A percentile compares a stretch with the other conserved stretches of the same genome.
These are phyloP conservation scores for Somion occarium DNA, from an alignment of 1,284 basidiomycete species.

Conservation along the genomic window DNA sequence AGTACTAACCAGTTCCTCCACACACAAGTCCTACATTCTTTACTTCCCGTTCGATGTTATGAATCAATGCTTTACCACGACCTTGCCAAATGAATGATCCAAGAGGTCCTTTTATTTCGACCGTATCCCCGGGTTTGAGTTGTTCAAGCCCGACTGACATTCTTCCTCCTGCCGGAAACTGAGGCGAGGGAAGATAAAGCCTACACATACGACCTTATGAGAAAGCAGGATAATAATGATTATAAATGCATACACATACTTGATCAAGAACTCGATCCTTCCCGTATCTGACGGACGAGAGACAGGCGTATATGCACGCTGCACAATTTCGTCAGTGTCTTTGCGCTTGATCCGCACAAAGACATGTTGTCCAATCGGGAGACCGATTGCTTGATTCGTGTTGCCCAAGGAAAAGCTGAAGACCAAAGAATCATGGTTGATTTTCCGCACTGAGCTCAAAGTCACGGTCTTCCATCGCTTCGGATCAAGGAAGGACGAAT, in stretches of 20 bases:
- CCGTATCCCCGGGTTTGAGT: slow-evolving; percentile 42
- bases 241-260: no score
- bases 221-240: no score
- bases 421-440: slow-evolving; percentile 46
- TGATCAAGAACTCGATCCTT: slow-evolving; percentile 52
- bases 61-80: slow-evolving; percentile 34
- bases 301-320: slow-evolving; percentile 63
- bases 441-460: slow-evolving; percentile 35
- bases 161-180: slow-evolving; percentile 45
- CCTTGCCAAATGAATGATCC: slow-evolving; percentile 58
- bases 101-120: slow-evolving; percentile 65
- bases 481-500: slow-evolving; percentile 40
- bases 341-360: slow-evolving; percentile 45
- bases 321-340: slow-evolving; percentile 42
- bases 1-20: slow-evolving; percentile 44
- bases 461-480: slow-evolving; percentile 49
- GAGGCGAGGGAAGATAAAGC: slow-evolving; percentile 40
- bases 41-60: slow-evolving; percentile 33
- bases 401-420: slow-evolving; percentile 50
- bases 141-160: slow-evolving; percentile 53
- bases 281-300: slow-evolving; percentile 41
- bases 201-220: slow-evolving; percentile 16
- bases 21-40: slow-evolving; percentile 54
- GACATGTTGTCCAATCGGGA: slow-evolving; percentile 63
- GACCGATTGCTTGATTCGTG: slow-evolving; percentile 44